Base-by-base conservation (phyloP, 768 basidiomycete species). In the Phaeolepiota aurea region DNA sequence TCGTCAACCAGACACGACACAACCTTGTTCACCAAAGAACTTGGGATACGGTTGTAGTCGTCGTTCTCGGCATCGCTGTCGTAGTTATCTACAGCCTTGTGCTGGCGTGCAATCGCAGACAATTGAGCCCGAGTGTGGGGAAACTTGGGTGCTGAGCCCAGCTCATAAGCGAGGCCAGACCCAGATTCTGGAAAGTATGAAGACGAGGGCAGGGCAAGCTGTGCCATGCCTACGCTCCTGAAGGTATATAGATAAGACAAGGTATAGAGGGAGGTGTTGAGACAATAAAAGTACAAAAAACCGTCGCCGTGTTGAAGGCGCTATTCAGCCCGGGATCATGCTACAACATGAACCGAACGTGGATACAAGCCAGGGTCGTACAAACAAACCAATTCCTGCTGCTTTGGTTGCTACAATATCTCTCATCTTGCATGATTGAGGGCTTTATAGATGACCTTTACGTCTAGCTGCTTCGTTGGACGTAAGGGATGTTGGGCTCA, bases 121-220 rank as follows among this genome's bases (percentile, higher is more conserved):
- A 91, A 74, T 62, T 88, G 85, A 3, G 88, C 88, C 12, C 85
- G 75, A 16, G 85, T 88, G 57, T 91, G 88, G 21, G 86, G 82
- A 59, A 83, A 88, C 56, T 76, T 76, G 49, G 65, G 45, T 40
- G 51, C 50, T 23, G 43, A 38, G 37, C 20, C 38, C 11, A 38
- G 25, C 22, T 39, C 23, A 33, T 22, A 20, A 12, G 15, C 30
- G 11, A 30, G 32, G 14, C 32, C 13, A 15, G n/a, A 19, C 3
- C 12, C 22, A 14, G 25, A 40, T n/a, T 40, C 38, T 28, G 25
- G 25, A 31, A 12, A 40, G 9, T 15, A 40, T 15, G 37, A 20
- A 13, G 22, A 20, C 3, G 23, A 31, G 22, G 38, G 38, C 5
- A 30, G 38, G 16, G 38, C 13, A 14, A 40, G 38, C n/a, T 40